phyloP scores from a whole-genome alignment of 768 basidiomycete species.

The Phlebiopsis gigantea region DNA sequence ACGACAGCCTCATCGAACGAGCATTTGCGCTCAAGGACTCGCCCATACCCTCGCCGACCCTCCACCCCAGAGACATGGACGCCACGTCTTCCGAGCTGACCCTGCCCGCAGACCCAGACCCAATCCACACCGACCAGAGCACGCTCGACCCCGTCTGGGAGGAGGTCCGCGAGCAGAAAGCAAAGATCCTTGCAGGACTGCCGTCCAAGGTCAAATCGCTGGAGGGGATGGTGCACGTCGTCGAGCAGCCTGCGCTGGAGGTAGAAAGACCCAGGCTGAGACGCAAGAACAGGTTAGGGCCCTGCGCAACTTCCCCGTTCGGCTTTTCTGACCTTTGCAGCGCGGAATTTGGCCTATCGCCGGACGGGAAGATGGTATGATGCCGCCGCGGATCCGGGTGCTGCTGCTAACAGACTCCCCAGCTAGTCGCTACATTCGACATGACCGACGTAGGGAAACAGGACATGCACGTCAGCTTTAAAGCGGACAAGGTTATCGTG shows the following conservation, averaged over 20 bases:
- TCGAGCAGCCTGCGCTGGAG: neutral
- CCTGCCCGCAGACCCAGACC: neutral
- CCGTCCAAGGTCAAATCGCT: conserved; percentile 69
- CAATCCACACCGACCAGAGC: conserved; percentile 20
- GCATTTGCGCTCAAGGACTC: conserved; percentile 17
- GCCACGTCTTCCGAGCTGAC: neutral
- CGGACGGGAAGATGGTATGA: conserved; percentile 5
- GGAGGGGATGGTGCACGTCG: conserved; percentile 30
- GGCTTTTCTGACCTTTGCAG: conserved; percentile 13
- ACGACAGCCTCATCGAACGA: conserved; percentile 18
- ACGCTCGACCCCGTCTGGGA: conserved; percentile 61
- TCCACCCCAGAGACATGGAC: neutral
- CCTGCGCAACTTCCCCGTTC: neutral
- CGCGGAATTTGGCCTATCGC: conserved; percentile 10
- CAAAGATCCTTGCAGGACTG: conserved; percentile 59
- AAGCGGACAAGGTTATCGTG: conserved; percentile 53
- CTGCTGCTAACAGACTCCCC: conserved; percentile 3
- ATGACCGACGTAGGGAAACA: conserved; percentile 65
- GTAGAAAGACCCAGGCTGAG: neutral
- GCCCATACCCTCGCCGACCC: neutral
- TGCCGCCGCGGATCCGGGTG: neutral
- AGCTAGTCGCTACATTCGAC: conserved; percentile 68
- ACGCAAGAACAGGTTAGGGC: conserved; percentile 7
- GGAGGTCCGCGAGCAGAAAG: conserved; percentile 59
- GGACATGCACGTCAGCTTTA: conserved; percentile 72